Evolutionary conservation across 2,329 filamentous ascomycete species (phyloP), one percentile per base, ranked within the genome.

Genomic region (Beauveria sp.): DNA sequence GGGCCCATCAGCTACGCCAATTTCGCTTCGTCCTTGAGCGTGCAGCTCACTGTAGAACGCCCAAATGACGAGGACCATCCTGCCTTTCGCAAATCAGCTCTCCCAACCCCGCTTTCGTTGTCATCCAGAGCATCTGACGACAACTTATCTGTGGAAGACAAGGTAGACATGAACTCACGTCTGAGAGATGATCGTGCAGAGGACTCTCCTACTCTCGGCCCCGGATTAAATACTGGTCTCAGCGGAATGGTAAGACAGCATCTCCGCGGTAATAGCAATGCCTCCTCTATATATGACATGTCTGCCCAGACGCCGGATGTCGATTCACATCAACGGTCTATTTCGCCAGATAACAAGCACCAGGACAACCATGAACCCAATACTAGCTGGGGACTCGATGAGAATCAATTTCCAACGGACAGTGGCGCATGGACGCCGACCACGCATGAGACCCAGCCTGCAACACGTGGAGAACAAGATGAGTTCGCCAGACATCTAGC

Each of bases 221-320:
- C 89, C 0, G 78, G 78, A 2, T 87, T 89, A 0, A 78, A 78
- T 18, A 59, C 70, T 12, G 91, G 90, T 1, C 79, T 97, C 18
- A 93, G 88, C 68, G 89, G 89, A 2, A 83, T 96, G 78, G 87
- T 96, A 51, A 85, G 89, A 37, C 88, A 92, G 64, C 94, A 97
- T 77, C 77, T 97, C 46, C 86, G 94, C 55, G 85, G 85, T 40
- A 85, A 88, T 64, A 97, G 93, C 74, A 88, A 87, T 62, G 82
- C 85, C 16, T 97, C 93, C 1, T 96, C 91, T 0, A 80, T 94
- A 28, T 91, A 91, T 66, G 84, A 83, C 28, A 61, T 75, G 74
- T 26, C 77, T 77, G 10, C 76, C 72, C 46, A 72, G 69, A 64
- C 75, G 64, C 41, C 70, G 65, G 52, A 74, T 64, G n/a, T 68